Conservation (phyloP, 192 early-diverging fungal species). For the Backusella tuberculispora region DNA sequence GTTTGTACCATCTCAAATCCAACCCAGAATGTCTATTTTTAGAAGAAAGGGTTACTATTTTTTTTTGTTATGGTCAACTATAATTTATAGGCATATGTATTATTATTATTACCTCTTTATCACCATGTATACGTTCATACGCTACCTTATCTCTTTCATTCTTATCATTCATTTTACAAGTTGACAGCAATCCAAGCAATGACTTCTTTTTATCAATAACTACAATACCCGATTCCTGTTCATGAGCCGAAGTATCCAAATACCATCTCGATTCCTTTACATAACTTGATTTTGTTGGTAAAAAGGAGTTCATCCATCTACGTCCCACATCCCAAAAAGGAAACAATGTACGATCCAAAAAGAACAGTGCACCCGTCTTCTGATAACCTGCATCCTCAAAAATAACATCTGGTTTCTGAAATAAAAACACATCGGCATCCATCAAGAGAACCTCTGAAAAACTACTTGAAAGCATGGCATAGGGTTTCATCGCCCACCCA, state of each 20-base stretch:
- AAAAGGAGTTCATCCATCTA: conserved; percentile 53
- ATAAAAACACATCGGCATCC: conserved; percentile 71
- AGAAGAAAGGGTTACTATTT: background rate
- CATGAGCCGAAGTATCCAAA: conserved; percentile 47
- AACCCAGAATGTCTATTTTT: conserved; percentile 57
- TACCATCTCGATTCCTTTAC: conserved; percentile 47
- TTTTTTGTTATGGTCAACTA: background rate
- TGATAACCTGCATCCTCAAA: conserved; percentile 55
- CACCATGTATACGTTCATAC: conserved; percentile 57
- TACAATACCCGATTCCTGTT: conserved; percentile 67
- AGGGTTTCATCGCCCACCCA: conserved; percentile 74
- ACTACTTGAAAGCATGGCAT: conserved; percentile 60
- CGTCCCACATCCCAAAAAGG: conserved; percentile 31
- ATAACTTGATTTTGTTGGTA: conserved; percentile 51
- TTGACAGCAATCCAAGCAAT: conserved; percentile 57
- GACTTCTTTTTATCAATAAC: conserved; percentile 55
- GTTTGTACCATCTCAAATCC: conserved; percentile 62
- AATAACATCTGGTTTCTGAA: conserved; percentile 58
- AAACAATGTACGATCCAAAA: conserved; percentile 63
- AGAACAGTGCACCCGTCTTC: conserved; percentile 61
- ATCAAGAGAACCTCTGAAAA: conserved; percentile 68
- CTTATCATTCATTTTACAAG: conserved; percentile 60
- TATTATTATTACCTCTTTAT: conserved; percentile 57
- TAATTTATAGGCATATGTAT: background rate
- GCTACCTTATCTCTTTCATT: conserved; percentile 51